Conservation (phyloP, 1,284 basidiomycete genomes). For the Fomitopsis palustris region DNA sequence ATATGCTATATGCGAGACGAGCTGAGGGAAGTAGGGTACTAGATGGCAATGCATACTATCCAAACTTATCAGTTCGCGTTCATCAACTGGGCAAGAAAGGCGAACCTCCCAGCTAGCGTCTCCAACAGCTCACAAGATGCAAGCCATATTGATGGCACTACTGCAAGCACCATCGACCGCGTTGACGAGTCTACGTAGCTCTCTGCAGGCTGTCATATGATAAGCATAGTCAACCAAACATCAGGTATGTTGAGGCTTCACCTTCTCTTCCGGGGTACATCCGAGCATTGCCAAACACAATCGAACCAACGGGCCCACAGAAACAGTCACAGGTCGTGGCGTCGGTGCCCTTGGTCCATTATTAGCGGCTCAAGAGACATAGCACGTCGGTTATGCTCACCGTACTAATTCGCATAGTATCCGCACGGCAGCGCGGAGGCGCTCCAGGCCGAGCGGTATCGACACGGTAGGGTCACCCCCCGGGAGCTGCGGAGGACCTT, state of each 20-base stretch:
- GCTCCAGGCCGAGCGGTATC: constrained; percentile 57
- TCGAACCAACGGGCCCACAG: constrained; percentile 58
- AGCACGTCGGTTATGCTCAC: constrained; percentile 32
- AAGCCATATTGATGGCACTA: constrained; percentile 51
- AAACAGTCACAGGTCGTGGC: constrained; percentile 68
- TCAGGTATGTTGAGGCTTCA: constrained; percentile 6
- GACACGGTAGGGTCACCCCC: constrained; percentile 35
- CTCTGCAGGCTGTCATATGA: constrained; percentile 34
- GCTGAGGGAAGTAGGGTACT: constrained; percentile 44
- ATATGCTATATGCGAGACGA: constrained; percentile 48
- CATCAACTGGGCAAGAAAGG: not conserved
- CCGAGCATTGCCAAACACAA: constrained; percentile 52
- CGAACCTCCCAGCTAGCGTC: constrained; percentile 47
- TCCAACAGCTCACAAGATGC: constrained; percentile 50
- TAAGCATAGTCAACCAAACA: not conserved
- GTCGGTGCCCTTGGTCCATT: constrained; percentile 44
- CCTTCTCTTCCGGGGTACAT: constrained; percentile 54
- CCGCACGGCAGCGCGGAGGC: constrained; percentile 49
- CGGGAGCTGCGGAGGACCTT: constrained; percentile 5
- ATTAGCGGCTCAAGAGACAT: not conserved
- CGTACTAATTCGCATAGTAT: constrained; percentile 53
- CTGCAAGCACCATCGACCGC: constrained; percentile 50
- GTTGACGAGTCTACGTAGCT: constrained; percentile 45
- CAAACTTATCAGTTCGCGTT: not conserved
- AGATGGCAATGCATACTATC: constrained; percentile 49